Base-by-base conservation (phyloP, 2,329 filamentous ascomycete species). In the Zasmidium citrigriseum region DNA sequence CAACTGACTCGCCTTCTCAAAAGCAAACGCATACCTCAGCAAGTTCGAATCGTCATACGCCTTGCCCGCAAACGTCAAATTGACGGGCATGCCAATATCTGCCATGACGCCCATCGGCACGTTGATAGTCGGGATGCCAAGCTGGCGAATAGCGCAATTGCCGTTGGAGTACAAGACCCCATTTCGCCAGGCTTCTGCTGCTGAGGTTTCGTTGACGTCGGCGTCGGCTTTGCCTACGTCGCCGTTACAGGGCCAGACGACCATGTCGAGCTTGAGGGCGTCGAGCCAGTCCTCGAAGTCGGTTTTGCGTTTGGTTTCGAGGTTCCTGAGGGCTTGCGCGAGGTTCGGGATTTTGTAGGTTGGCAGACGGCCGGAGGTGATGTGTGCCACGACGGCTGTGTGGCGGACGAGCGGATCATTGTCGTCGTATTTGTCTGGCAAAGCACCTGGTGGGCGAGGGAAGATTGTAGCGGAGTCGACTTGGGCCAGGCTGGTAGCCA, bases 161-260 rank as follows among this genome's bases (percentile, higher is more conserved):
- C 81, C 81, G 51, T 83, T 82, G 0, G 76, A 78, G 58, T 82
- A 83, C 25, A 75, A 75, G 3, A 83, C 75, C 0, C 82, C 82
- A 47, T 83, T 80, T 14, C 69, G 72, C 59, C 75, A 73, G 2
- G 75, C 76, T 54, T 77, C 70, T 3, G 61, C 48, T 12, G 75
- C 58, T 16, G 56, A 60, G 2, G 48, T 44, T 14, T 54, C 27
- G 44, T 62, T 59, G 4, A n/a, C 52, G 20, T 83, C 82, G 0
- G 78, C 69, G 64, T 83, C 73, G 3, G 79, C 77, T 3, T 71
- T 67, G 0, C 77, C 80, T 0, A 83, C 72, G 56, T 83, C 81
- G 0, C 78, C 80, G 24, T 77, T 76, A 0, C 77, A 74, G 0
- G 81, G 81, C 55, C 80, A 81, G 0, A 77, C 78, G 1, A 82